Base-by-base conservation (phyloP, 495 filamentous ascomycete genomes). In the Penicillium herquei region DNA sequence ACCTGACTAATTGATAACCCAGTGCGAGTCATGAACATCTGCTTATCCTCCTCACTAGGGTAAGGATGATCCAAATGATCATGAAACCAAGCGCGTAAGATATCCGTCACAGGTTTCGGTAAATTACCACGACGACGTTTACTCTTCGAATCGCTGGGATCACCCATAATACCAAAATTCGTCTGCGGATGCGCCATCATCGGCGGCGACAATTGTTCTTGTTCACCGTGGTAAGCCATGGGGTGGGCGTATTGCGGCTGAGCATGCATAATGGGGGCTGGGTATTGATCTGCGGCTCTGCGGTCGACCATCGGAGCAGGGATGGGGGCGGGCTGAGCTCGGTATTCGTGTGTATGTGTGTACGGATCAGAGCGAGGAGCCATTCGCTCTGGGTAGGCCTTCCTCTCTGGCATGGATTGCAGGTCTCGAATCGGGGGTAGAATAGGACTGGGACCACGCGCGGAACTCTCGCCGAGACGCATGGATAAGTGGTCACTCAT, bases 1-100 rank as follows among this genome's bases (percentile, higher is more conserved):
- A 84, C 88, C 84, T 88, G 87, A 76, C 88, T 93, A 65, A 94
- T 87, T 18, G 87, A 85, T 12, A 96, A 77, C 0, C 86, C 84
- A 1, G 91, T 96, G 52, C 82, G 73, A 26, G 78, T 78, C 79
- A 90, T 89, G 42, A 96, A 77, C 61, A 85, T 80, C 62, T 91
- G 86, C 74, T 96, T 96, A 71, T 96, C 88, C 47, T 95, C 91
- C 65, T 96, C 91, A 33, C 84, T 91, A 6, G 91, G 91, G 63
- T 96, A 96, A 0, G 91, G 91, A 64, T 93, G 90, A 31, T 84
- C 76, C 5, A 92, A 68, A 71, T 96, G 90, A 17, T 80, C 80
- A 43, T 83, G 66, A 55, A 94, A 90, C 91, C 91, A 96, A 12
- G 79, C 74, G n/a, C 88, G 83, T 39, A 96, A 78, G 51, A 87